Percentiles rank a stretch among this genome's conserved stretches.
phyloP scores from a whole-genome alignment of 441 rosid species.

The Corymbia citriodora region DNA sequence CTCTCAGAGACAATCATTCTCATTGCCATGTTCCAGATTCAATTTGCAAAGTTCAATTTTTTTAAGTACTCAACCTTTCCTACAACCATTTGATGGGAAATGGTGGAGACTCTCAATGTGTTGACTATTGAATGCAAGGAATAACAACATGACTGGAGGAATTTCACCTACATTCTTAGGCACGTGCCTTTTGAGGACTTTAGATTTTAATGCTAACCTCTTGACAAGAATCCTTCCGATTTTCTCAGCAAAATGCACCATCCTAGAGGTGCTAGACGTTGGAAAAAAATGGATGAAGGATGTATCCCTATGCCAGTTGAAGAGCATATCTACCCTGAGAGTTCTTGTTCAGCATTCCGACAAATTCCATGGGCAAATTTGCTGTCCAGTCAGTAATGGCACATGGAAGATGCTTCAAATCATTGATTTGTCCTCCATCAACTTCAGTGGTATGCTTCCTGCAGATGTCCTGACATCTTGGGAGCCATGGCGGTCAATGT shows the following conservation, averaged over 20 bases:
- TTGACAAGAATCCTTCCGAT: background rate
- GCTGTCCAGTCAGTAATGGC: background rate
- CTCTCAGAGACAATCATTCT: constrained; percentile 4
- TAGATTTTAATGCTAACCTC: background rate
- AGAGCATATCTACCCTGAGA: background rate
- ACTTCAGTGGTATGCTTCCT: background rate
- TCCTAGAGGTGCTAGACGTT: background rate
- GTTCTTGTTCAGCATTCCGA: background rate
- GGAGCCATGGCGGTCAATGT: background rate
- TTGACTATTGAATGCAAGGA: background rate
- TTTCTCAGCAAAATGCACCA: background rate
- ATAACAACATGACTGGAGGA: background rate
- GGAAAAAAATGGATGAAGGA: background rate
- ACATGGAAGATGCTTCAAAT: background rate
- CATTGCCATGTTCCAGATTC: constrained; percentile 16
- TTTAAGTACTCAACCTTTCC: constrained; percentile 14
- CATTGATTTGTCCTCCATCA: background rate
- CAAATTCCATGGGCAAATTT: background rate
- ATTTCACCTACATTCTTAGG: background rate
- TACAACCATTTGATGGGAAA: constrained; percentile 11
- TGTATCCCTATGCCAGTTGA: background rate
- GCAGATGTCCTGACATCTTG: background rate
- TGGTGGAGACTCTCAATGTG: background rate
- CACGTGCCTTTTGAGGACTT: too few species aligned
- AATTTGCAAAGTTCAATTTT: constrained; percentile 6